Base-by-base conservation (phyloP, 768 basidiomycete genomes). In the Saitozyma sp. region DNA sequence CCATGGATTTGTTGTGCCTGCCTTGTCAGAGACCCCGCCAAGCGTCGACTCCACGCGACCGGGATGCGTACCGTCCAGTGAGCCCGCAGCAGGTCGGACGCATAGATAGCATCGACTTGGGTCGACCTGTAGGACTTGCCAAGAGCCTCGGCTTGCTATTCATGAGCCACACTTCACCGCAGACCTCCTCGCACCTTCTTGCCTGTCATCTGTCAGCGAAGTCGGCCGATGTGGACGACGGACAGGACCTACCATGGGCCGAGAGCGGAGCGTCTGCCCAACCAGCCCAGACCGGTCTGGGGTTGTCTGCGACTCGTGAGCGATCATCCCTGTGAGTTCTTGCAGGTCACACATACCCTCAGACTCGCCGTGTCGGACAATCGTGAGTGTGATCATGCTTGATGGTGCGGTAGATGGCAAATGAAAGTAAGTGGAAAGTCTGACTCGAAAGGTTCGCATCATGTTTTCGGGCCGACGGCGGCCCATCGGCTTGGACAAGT, bases 51-150 rank as follows among this genome's bases (percentile, higher is more conserved):
- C n/a, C n/a, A n/a, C n/a, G n/a, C n/a, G n/a, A n/a, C n/a, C n/a
- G n/a, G n/a, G n/a, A n/a, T n/a, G n/a, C n/a, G n/a, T 51, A 78
- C 82, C 19, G 82, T 82, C 69, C 78, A 80, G 16, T 71, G 62
- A 10, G 81, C 81, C 55, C 82, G 67, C 19, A 76, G 66, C 10
- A 82, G 73, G 54, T 78, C 76, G 1, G 79, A 81, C 7, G 78
- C 69, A 67, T 79, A 80, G 62, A 82, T 81, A 14, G 74, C 71
- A 61, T 76, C 58, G 42, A 75, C 63, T 11, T 56, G 58, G 38
- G 77, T 71, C 49, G 60, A 50, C n/a, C 64, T 56, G 13, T 69
- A 59, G 1, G 70, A 74, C 42, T 67, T 62, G 14, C 78, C 78
- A 1, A 76, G 69, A 38, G 79, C 79, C 63, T 78, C 77, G 14